Evolutionary conservation across 805 yeast genomes (phyloP), one percentile per base, ranked within the genome.

Genomic region (Candida bentonensis): DNA sequence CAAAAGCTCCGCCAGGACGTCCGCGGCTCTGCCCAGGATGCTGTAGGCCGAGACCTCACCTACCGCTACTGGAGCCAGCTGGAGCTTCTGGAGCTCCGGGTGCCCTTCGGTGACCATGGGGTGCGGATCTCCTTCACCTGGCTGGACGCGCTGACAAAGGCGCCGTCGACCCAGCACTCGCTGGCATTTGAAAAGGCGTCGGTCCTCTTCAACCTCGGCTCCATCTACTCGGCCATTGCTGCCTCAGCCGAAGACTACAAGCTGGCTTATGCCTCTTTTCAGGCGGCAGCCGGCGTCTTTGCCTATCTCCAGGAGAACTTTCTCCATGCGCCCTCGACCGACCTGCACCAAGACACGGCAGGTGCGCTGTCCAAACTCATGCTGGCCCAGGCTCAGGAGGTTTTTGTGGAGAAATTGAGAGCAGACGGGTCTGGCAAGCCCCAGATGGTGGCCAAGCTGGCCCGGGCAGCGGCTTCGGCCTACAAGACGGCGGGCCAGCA

Each of bases 131-230:
- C 72, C 44, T 89, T 88, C 59, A 69, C 76, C 0, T 89, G 97
- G 97, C 46, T 43, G 3, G 95, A 88, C 57, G 80, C 92, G 3
- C 83, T 78, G 55, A 64, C 65, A 4, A 51, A 52, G 13, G 41
- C 65, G 1, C 47, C 63, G 0, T 62, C 67, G 47, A 67, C 81
- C n/a, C 96, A 88, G 57, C 74, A 73, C 53, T 80, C 95, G 0
- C 55, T 84, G 39, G 86, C 95, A 0, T 87, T 84, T 57, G 98
- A 89, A 56, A 89, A 89, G 63, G 95, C 96, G 0, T 74, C 82
- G 22, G 65, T 81, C 2, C 67, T 92, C 44, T 89, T 79, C 69
- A 88, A 88, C 55, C 62, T 88, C 43, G 96, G 78, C 1, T 70
- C 84, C 0, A 54, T 78, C 2, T 62, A 79, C 47, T 72, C 82